Percentiles rank a stretch among this genome's conserved stretches.
These are phyloP conservation scores for Aspergillus pseudoglaucus DNA, from an alignment of 2,329 filamentous ascomycete species.

Conservation along the genomic window DNA sequence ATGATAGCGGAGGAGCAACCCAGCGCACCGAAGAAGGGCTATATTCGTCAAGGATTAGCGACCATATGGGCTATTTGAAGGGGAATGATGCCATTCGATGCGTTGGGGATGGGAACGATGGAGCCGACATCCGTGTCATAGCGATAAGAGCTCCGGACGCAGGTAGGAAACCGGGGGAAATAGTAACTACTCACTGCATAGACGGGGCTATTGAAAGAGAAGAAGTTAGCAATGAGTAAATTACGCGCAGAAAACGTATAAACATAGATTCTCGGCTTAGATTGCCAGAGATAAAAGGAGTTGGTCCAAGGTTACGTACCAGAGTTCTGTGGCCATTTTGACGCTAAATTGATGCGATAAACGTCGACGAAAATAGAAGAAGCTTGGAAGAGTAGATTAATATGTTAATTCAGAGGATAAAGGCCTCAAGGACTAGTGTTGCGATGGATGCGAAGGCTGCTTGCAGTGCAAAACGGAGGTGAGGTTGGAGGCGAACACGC, in stretches of 20 bases:
- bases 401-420: slow-evolving; percentile 14
- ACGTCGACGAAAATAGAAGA: slow-evolving; percentile 7
- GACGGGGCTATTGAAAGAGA: slow-evolving; percentile 64
- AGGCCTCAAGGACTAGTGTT: slow-evolving; percentile 19
- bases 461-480: slow-evolving; percentile 21
- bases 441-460: slow-evolving; percentile 22
- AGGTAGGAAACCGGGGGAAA: not conserved
- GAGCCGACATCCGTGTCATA: slow-evolving; percentile 2
- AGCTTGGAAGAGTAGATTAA: slow-evolving; percentile 12
- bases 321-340: slow-evolving; percentile 74
- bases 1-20: slow-evolving; percentile 92
- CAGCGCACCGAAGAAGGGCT: slow-evolving; percentile 96
- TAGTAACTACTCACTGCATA: slow-evolving; percentile 78
- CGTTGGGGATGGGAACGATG: not conserved
- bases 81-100: not conserved
- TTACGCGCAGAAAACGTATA: not conserved
- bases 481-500: slow-evolving; percentile 31
- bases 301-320: slow-evolving; percentile 55
- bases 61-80: slow-evolving; percentile 15
- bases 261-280: slow-evolving; percentile 26
- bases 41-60: slow-evolving; percentile 22
- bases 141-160: not conserved
- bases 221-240: slow-evolving; percentile 14
- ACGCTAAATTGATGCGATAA: slow-evolving; percentile 11
- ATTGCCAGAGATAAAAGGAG: slow-evolving; percentile 22